Evolutionary conservation across 176 grass and related monocot species (phyloP), one percentile per base, ranked within the genome.

Genomic region (Bonia amplexicaulis): DNA sequence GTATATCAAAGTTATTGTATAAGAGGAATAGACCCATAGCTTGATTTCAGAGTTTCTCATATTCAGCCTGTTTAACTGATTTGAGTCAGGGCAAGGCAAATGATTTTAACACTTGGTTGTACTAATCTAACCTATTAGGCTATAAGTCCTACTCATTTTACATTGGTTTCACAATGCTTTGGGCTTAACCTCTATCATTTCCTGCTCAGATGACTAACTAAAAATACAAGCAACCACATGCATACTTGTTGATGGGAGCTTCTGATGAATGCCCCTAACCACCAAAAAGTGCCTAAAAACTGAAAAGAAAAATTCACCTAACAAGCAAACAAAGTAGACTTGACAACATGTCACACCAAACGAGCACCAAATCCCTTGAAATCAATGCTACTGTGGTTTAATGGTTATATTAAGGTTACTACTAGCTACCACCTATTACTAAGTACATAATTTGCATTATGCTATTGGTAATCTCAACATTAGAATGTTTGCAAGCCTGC

Each of bases 181-280:
- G 44, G 44, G 6, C 14, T 35, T 20, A n/a, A 31, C 5, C 12
- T 37, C 11, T 79, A 46, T 4, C 61, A 62, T 63, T 86, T 26
- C 35, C 66, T 70, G 14, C 15, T 77, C 23, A 19, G 46, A 48
- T 62, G n/a, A 49, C 47, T 37, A 64, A 51, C 15, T 13, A 72
- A 37, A 85, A 77, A 53, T 78, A 71, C 66, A 71, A 71, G 66
- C 75, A 78, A 76, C 5, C 47, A 61, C 39, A 69, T 37, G 20
- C 75, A 80, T 41, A 74, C 40, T 7, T 1, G 6, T 19, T 53
- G 51, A 53, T 19, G 51, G 16, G 51, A 17, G 6, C 51, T 19
- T 6, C 51, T 54, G 51, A 54, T 54, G 51, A 54, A 19, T 54
- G 51, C 19, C 27, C 84, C 41, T 61, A 48, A 25, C 20, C 55